Base-by-base conservation (phyloP, 2,329 filamentous ascomycete species). In the Grosmannia serpens region DNA sequence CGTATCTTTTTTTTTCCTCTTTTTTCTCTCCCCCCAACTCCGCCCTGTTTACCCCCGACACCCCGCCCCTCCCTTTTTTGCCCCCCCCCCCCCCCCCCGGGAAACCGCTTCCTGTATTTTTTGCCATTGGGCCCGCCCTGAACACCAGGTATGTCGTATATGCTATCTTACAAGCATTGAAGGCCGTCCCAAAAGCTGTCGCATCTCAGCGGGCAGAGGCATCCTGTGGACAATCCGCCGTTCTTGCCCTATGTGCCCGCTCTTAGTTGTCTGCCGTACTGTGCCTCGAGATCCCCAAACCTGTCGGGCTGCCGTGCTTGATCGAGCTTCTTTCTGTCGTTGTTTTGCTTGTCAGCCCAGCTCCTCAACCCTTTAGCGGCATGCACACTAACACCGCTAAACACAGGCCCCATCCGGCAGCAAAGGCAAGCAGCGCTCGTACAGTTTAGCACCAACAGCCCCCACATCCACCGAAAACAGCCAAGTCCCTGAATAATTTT, bases 391-490 rank as follows among this genome's bases (percentile, higher is more conserved):
- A 41, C 33, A 35, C 22, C 10, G 50, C 50, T 31, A 15, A 52
- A 44, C 41, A 41, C 17, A 27, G 24, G 26, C 20, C 6, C 44
- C 17, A 8, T 20, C 6, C n/a, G 20, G 10, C 15, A n/a, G 26
- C 47, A 50, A 27, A 17, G 15, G 7, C 33, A 2, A 6, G n/a
- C 58, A 58, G 57, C 55, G 35, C 35, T 24, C 52, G 52, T 31
- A 38, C 27, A 33, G n/a, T 15, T 50, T 49, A 56, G 44, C 50
- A 24, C 24, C 47, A 29, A 51, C 49, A 53, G 33, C 24, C 56
- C 56, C 49, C 56, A 53, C 38, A 44, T 9, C 31, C 35, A n/a
- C 49, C 56, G 5, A 58, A 58, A 53, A 22, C 46, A 56, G 55
- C 55, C 35, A 56, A 33, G 52, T 13, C 17, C 1, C 50, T 20